Evolutionary conservation across 257 asterid species (phyloP), one percentile per base, ranked within the genome.

Genomic region (Plantago major): DNA sequence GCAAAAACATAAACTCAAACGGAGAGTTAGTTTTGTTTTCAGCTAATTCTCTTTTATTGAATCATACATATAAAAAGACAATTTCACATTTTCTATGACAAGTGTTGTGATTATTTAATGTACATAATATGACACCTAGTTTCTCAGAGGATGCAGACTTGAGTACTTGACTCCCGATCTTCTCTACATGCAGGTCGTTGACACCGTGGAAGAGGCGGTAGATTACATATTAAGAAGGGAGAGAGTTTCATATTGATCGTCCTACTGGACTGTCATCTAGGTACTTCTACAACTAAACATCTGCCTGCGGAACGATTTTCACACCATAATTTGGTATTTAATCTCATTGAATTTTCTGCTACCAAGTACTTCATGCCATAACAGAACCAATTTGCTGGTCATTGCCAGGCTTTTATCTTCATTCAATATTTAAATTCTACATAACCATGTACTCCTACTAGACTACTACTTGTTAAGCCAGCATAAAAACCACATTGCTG

Each of bases 161-260:
- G n/a, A n/a, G 1, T 22, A 22, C 33, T 53, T 53, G 10, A 53
- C 42, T 19, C 33, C 58, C 19, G 16, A 53, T 26, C 42, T 19
- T 15, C 11, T 19, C 14, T 53, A 53, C 58, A 19, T 11, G 69
- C 84, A 90, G 97, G 95, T 90, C 59, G 93, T 90, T 18, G 96
- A 90, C 76, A 77, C 79, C 11, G 94, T 87, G 65, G 96, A 87
- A 63, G 90, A 90, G 67, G 97, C 97, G 26, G 81, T 90, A 46
- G 94, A 87, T 69, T 87, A 71, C 76, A 85, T 90, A 64, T 73
- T 90, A 86, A 82, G 66, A 62, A 82, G 70, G 78, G 97, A 79
- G 60, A 47, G 60, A 10, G 43, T 59, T 55, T 68, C 73, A 71
- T 66, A 64, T 66, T 55, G 62, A 63, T 63, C 67, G 15, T 67